Evolutionary conservation across 441 rosid genomes (phyloP).

Genomic region (Theobroma grandiflorum): DNA sequence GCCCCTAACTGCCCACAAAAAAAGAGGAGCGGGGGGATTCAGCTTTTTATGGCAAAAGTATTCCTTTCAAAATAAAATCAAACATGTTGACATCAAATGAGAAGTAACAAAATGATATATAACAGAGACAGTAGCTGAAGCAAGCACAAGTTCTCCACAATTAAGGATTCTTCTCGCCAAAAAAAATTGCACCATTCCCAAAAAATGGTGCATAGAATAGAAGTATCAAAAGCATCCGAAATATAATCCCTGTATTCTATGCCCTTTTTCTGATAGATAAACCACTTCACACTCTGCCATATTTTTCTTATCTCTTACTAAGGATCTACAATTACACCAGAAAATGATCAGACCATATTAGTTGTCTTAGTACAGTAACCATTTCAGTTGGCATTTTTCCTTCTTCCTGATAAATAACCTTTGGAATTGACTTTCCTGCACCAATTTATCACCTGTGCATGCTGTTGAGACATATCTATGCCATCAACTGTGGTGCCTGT

Average conservation of each 20-base stretch:
- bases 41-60: slow-evolving; percentile 10
- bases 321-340: background rate
- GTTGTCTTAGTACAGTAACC: background rate
- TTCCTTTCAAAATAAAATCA: background rate
- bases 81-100: slow-evolving; percentile 3
- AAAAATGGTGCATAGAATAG: background rate
- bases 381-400: background rate
- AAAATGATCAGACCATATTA: slow-evolving; percentile 3
- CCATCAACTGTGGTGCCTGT: slow-evolving; percentile 40
- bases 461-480: slow-evolving; percentile 51
- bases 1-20: slow-evolving; percentile 59
- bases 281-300: background rate
- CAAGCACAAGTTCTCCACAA: background rate
- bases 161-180: background rate
- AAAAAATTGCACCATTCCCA: background rate
- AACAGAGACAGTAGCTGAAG: background rate
- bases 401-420: background rate
- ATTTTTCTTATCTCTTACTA: background rate
- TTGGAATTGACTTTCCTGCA: slow-evolving; percentile 11
- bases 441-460: slow-evolving; percentile 63
- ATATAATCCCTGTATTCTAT: background rate
- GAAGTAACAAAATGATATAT: background rate
- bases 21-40: slow-evolving; percentile 18
- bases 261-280: background rate
- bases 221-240: background rate